These are phyloP conservation scores for Ormosia semicastrata DNA, from an alignment of 306 rosid genomes.

Conservation along the genomic window DNA sequence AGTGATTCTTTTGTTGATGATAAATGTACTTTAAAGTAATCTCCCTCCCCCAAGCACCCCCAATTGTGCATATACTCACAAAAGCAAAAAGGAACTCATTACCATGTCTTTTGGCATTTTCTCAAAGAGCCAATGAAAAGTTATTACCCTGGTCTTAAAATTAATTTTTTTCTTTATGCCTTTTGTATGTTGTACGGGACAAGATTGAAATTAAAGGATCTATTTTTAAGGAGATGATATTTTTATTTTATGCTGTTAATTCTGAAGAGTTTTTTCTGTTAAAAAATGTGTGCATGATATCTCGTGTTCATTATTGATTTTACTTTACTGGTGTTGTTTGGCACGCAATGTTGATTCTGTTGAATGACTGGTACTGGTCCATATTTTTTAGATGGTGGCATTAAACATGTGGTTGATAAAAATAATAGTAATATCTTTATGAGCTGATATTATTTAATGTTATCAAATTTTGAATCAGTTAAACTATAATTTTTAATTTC, in stretches of 20 bases:
- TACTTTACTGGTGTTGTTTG: not conserved
- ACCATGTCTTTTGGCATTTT: not conserved
- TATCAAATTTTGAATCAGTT: not conserved
- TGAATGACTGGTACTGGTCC: not conserved
- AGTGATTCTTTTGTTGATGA: not conserved
- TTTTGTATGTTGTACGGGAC: not conserved
- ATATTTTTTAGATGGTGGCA: conserved; percentile 11
- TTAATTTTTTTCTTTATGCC: not conserved
- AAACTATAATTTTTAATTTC: not conserved
- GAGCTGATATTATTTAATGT: not conserved
- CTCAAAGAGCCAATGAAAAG: not conserved
- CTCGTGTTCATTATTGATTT: not conserved
- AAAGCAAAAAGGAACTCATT: not conserved
- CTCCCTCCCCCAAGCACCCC: not conserved
- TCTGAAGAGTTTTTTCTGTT: not conserved
- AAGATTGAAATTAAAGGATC: not conserved
- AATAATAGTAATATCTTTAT: not conserved
- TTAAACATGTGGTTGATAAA: not conserved
- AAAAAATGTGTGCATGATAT: not conserved
- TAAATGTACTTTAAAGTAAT: not conserved
- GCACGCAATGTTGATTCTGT: not conserved
- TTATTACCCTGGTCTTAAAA: not conserved
- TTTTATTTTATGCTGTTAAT: not conserved
- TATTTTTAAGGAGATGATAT: not conserved
- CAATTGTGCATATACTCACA: not conserved